A percentile compares a stretch with the other conserved stretches of the same genome.
Conservation (phyloP, 768 basidiomycete genomes). For the Collybia sp. region DNA sequence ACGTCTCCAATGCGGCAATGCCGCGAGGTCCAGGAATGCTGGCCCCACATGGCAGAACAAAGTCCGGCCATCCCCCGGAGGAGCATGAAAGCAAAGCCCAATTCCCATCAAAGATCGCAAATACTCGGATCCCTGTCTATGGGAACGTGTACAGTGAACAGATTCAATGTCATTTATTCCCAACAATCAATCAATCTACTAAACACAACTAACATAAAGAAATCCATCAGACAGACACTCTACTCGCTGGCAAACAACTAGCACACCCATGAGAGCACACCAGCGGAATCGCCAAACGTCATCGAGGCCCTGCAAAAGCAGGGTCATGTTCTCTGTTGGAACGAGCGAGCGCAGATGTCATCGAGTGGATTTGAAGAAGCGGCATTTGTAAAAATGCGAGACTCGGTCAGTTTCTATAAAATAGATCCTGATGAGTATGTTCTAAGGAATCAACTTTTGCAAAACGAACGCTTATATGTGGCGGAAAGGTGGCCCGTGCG, state of each 20-base stretch:
- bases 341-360: conserved; percentile 54
- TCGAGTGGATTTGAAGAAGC: conserved; percentile 58
- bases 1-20: too few relatives aligned
- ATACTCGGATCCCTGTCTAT: too few relatives aligned
- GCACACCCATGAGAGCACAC: conserved; percentile 16
- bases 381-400: conserved; percentile 70
- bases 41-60: too few relatives aligned
- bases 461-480: conserved; percentile 23
- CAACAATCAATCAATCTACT: too few relatives aligned
- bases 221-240: conserved; percentile 54
- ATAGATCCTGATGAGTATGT: conserved; percentile 75
- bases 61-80: too few relatives aligned
- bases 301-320: conserved; percentile 36
- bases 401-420: conserved; percentile 71
- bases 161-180: too few relatives aligned
- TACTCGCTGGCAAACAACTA: conserved; percentile 34
- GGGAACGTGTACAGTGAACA: too few relatives aligned
- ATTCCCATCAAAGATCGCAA: too few relatives aligned
- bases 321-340: conserved; percentile 51
- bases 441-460: conserved; percentile 34
- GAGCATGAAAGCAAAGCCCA: too few relatives aligned
- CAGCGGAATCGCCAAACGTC: conserved; percentile 40
- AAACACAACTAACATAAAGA: neutral
- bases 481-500: too few relatives aligned
- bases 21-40: too few relatives aligned